Percentiles rank a stretch among this genome's conserved stretches.
Evolutionary conservation across 2,329 filamentous ascomycete genomes (phyloP).

Genomic region (Exophiala oligosperma): DNA sequence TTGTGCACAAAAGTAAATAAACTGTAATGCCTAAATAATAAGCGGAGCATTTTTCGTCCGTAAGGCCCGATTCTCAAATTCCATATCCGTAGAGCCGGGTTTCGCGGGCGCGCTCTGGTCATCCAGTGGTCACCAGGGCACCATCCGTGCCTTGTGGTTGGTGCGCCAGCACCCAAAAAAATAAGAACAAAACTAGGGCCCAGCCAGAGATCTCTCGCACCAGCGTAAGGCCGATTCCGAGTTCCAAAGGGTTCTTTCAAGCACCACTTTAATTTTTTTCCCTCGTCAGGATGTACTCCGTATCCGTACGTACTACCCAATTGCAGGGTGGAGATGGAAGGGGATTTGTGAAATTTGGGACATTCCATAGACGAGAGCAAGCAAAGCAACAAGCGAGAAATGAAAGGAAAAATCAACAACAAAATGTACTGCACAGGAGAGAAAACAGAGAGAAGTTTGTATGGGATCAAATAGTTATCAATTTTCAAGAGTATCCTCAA

Average conservation of each 20-base stretch:
- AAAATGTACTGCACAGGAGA: neutral
- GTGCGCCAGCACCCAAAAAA: neutral
- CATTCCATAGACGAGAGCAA: too few relatives aligned
- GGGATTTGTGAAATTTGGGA: too few relatives aligned
- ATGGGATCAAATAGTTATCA: neutral
- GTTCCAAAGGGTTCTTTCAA: neutral
- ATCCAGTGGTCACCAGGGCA: too few relatives aligned
- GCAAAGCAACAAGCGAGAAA: neutral
- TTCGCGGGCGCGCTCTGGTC: neutral
- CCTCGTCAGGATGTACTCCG: too few relatives aligned
- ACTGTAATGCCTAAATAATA: neutral
- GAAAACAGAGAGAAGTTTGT: neutral
- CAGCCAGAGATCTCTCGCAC: too few relatives aligned
- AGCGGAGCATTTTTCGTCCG: neutral
- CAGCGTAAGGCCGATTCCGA: neutral
- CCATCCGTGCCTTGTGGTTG: neutral
- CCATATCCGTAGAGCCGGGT: neutral
- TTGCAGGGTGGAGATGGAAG: too few relatives aligned
- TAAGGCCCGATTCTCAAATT: neutral
- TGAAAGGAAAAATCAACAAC: neutral
- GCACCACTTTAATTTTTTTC: too few relatives aligned
- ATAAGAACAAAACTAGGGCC: too few relatives aligned
- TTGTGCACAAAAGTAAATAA: too few relatives aligned
- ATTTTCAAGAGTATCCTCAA: conserved; percentile 1
- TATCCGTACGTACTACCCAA: too few relatives aligned